Percentiles rank a stretch among this genome's conserved stretches.
Conservation (phyloP, 2,329 filamentous ascomycete genomes). For the Penicillium crustosum region DNA sequence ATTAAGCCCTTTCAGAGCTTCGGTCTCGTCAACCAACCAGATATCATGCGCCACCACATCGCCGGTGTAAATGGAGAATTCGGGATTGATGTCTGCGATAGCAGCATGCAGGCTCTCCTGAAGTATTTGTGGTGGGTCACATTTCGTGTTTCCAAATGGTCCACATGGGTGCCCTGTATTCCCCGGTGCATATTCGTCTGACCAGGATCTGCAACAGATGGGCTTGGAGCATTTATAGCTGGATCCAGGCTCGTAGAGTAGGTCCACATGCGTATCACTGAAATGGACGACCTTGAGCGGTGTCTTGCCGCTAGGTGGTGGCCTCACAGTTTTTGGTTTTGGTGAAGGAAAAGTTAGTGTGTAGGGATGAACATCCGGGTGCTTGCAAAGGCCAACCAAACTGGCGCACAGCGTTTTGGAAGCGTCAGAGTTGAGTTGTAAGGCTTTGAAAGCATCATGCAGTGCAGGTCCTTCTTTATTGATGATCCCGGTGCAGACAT, state of each 20-base stretch:
- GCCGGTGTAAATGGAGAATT: slow-evolving; percentile 60
- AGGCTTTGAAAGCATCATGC: slow-evolving; percentile 50
- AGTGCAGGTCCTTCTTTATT: slow-evolving; percentile 55
- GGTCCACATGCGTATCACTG: slow-evolving; percentile 61
- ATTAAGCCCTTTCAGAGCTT: slow-evolving; percentile 41
- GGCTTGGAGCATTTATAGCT: slow-evolving; percentile 59
- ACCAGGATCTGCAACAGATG: slow-evolving; percentile 60
- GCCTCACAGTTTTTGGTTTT: slow-evolving; percentile 41
- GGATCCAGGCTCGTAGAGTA: slow-evolving; percentile 54
- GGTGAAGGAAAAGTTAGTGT: slow-evolving; percentile 47
- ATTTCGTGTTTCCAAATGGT: slow-evolving; percentile 54
- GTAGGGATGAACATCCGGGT: slow-evolving; percentile 48
- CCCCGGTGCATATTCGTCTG: slow-evolving; percentile 49
- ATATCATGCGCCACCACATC: slow-evolving; percentile 57
- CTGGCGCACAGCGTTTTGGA: slow-evolving; percentile 55
- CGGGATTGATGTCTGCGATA: slow-evolving; percentile 46
- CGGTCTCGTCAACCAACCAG: slow-evolving; percentile 38
- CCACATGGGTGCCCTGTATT: slow-evolving; percentile 53
- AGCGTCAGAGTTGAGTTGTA: slow-evolving; percentile 51
- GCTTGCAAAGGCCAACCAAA: slow-evolving; percentile 55
- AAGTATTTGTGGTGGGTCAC: slow-evolving; percentile 53
- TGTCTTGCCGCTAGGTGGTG: slow-evolving; percentile 47
- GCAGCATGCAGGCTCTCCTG: slow-evolving; percentile 54
- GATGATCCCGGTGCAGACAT: slow-evolving; percentile 58
- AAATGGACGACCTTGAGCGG: slow-evolving; percentile 59